Base-by-base conservation (phyloP, 2,329 filamentous ascomycete species). In the Botrytis paeoniae region DNA sequence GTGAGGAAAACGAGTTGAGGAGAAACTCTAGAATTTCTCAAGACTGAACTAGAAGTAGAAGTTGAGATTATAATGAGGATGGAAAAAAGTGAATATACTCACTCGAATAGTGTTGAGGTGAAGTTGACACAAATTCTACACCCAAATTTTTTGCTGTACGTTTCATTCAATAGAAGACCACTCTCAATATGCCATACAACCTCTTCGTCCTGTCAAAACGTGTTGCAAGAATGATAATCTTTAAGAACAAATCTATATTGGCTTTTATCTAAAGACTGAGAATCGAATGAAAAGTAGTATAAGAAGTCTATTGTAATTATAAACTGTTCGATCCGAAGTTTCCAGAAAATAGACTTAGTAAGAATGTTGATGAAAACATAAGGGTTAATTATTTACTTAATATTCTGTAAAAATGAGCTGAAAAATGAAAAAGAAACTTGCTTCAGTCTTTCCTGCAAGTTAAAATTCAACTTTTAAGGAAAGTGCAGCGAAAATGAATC, bases 201-300 rank as follows among this genome's bases (percentile, higher is more conserved):
- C 6, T 29, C 25, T 39, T 29, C 18, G 4, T 16, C 16, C 16
- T 4, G 2, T 29, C 32, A 8, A 51, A 51, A 39, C 32, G 22
- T 39, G 20, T 25, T 12, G 10, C 12, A 39, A 20, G 1, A 8
- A 16, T 4, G 6, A 6, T 3, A 22, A 22, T 5, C 1, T 16
- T 5, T 9, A n/a, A 1, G 14, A 12, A 41, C 10, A 10, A 54
- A 22, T 25, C 3, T 29, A n/a, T 12, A 2, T 3, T n/a, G 0
- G 0, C 48, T n/a, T 51, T 16, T 0, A 14, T 16, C 12, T 25
- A n/a, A 54, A 6, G 5, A 16, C 6, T n/a, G 8, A n/a, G 48
- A 54, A 16, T 7, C 0, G 5, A 54, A 39, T 29, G 4, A 41
- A n/a, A 22, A 37, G 35, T 29, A 9, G 18, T 16, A 1, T 32